Evolutionary conservation across 2,329 filamentous ascomycete genomes (phyloP), one percentile per base, ranked within the genome.

Genomic region (Stagonosporopsis rhizophila): DNA sequence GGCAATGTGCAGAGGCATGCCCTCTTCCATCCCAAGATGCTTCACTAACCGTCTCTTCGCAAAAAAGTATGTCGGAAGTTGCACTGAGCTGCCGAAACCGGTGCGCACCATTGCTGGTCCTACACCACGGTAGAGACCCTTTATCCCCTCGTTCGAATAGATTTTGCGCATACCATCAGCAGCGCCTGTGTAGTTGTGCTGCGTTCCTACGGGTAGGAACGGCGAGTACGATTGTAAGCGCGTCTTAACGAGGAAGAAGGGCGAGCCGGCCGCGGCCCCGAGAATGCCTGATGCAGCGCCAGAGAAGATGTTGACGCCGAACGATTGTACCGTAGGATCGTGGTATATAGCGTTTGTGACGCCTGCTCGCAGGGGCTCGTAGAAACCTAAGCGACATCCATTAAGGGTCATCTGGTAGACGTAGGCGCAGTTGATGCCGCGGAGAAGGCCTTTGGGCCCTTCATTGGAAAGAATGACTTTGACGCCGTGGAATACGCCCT

Each of bases 181-280:
- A 0, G 94, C 92, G 76, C 93, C 94, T 65, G 85, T 86, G 79
- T 99, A 99, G 63, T 87, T 83, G 78, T 99, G 95, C 75, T 99
- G 95, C n/a, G 95, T 98, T 51, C 95, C 95, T 39, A 98, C 93
- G 3, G 95, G 95, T 12, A 95, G 83, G 77, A 93, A 95, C 4
- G 93, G 91, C 34, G 92, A 96, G 81, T 85, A 98, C 66, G 92
- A 96, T 78, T 99, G 95, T 55, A 99, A 82, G 39, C 95, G 87
- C 3, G 95, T 99, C 83, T 99, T 99, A 75, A 98, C 90, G 51
- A 99, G 86, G 84, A 99, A 99, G 79, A 99, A 98, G 2, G 95
- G 95, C 50, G 91, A 96, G 35, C 94, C 95, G 20, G 90, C 89
- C n/a, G 90, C 90, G 8, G 94, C 95, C 64, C 95, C 95, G 55